These are phyloP conservation scores for Chlorella sp. DNA, from an alignment of 139 green algal genomes.

Conservation along the genomic window DNA sequence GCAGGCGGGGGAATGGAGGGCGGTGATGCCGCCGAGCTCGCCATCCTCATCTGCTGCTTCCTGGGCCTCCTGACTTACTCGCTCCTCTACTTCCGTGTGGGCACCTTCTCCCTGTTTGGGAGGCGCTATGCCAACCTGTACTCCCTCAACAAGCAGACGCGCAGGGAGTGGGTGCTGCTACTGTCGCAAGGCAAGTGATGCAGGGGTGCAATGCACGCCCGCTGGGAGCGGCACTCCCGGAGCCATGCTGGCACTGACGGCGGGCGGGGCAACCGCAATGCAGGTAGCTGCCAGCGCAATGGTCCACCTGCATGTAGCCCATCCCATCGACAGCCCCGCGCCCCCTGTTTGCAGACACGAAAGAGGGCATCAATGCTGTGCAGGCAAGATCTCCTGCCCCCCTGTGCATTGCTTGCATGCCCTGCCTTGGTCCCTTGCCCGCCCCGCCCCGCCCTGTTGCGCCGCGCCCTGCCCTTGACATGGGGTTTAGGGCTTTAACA, in stretches of 20 bases:
- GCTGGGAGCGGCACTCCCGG: no score
- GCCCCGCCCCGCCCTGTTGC: no score
- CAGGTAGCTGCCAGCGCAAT: no score
- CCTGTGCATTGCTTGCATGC: no score
- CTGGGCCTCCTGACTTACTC: neutral
- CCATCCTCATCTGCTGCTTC: neutral
- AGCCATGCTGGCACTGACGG: no score
- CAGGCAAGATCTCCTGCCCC: no score
- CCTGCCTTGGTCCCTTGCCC: no score
- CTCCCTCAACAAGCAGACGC: neutral
- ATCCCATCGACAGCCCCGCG: no score
- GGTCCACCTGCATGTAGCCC: no score
- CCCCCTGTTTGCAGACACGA: constrained; percentile 20
- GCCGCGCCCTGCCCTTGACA: no score
- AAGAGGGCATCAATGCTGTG: constrained; percentile 27
- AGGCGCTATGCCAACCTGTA: neutral
- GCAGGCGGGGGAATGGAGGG: neutral
- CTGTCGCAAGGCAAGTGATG: neutral
- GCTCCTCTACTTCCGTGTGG: constrained; percentile 11
- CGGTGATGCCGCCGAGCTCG: constrained; percentile 10
- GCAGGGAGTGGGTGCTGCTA: constrained; percentile 3
- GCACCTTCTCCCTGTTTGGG: neutral
- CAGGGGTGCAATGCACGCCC: neutral
- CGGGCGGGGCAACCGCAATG: no score
- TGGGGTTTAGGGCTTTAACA: no score